Base-by-base conservation (phyloP, 129 eudicot genomes). In the Rutidosis leptorrhynchoides region DNA sequence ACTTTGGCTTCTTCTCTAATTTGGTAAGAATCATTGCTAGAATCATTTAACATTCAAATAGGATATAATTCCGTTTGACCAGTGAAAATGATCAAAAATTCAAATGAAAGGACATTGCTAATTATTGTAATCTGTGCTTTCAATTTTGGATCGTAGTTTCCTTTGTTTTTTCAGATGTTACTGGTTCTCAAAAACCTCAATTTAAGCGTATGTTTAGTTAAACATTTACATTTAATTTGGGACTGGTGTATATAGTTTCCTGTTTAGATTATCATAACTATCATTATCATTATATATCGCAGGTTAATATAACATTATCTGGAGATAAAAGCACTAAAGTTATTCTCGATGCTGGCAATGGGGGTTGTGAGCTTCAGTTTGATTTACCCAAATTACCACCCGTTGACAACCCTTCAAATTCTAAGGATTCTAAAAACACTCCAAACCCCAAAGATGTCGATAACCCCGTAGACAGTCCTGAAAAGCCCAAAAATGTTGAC, bases 301-400 rank as follows among this genome's bases (percentile, higher is more conserved):
- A 75, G 80, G 69, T 75, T 49, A 75, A 68, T 68, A 7, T 68
- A 60, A 51, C 24, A 60, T 52, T 68, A 5, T 37, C 80, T 68
- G 80, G 63, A 60, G 74, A 68, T 61, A 75, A 75, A 62, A 68
- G 58, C 64, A 60, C 62, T 40, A 75, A 68, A 75, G 17, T 75
- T 68, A 68, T 51, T 25, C 40, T 75, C 35, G 53, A 68, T 55
- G 72, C 66, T 42, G 78, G 78, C 21, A 42, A 65, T 52, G 80
- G 74, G 16, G 63, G 40, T 37, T 75, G 80, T 61, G 74, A 68
- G 64, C 80, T 75, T 52, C 65, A 19, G 10, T 32, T 75, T 48
- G 20, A 52, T 67, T 64, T 28, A 68, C 58, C 69, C 21, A 29
- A 61, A 48, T 35, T 55, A 30, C 10, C 68, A 17, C 25, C 48